Base-by-base conservation (phyloP, 192 early-diverging fungal genomes). In the Coemansia sp. region DNA sequence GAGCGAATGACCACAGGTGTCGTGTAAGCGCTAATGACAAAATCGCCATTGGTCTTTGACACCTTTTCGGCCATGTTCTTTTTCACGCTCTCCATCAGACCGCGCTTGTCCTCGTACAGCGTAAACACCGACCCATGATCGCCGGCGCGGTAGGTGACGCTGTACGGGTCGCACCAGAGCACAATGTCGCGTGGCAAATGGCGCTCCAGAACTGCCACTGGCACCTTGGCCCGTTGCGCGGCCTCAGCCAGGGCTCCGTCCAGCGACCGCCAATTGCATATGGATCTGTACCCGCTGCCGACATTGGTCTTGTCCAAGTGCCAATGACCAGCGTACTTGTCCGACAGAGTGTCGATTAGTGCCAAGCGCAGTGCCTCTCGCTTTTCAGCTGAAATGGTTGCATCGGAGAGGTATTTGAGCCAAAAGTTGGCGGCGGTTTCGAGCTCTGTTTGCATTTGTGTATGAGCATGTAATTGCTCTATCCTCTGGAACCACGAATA, bases 251-350 rank as follows among this genome's bases (percentile, higher is more conserved):
- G 57, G 18, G 83, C 60, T 14, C 81, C 62, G 72, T 93, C 91
- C 15, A 90, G 75, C 34, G 77, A 65, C 53, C 82, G 83, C 74
- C 87, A 90, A 62, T 85, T 87, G 37, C 87, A 84, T 59, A 93
- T 81, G 19, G 90, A 85, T 74, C 91, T 79, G 80, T 88, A 93
- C 21, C 78, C 91, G 68, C 89, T 91, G 53, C 91, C 91, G 17
- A 62, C 67, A 40, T 66, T 69, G 14, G 91, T 88, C 34, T 80
- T 72, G 38, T 84, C 70, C 5, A 82, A 43, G 53, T 93, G 82
- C 91, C 91, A 93, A 58, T 93, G 91, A 36, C 85, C 82, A 41
- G 61, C 57, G 58, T 86, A 93, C 57, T 83, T 86, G 32, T 72
- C 69, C 6, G 70, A 44, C 64, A 92, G 76, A 5, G 83, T 37